phyloP scores from a whole-genome alignment of 805 yeast species.

The Spathaspora girioi region DNA sequence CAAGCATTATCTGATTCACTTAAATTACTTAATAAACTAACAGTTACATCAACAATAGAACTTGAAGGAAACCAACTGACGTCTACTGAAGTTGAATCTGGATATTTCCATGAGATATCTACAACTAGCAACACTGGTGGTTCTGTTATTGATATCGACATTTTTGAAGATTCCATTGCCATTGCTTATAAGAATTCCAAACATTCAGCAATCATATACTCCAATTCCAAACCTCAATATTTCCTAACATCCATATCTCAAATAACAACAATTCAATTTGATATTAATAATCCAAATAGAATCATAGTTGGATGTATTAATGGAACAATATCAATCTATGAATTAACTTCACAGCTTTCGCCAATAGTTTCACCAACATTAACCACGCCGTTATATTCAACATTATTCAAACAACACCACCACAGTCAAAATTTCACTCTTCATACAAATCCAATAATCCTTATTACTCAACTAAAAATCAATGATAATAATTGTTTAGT shows the following conservation, averaged over 20 bases:
- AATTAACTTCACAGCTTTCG: conserved; percentile 17
- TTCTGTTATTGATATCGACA: conserved; percentile 23
- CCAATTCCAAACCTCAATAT: conserved; percentile 18
- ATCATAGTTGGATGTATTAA: conserved; percentile 47
- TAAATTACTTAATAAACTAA: conserved; percentile 18
- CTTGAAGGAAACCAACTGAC: neutral
- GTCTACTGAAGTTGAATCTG: neutral
- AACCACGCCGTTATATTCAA: conserved; percentile 8
- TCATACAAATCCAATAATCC: conserved; percentile 21
- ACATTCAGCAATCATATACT: neutral
- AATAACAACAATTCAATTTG: conserved; percentile 39
- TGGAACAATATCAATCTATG: conserved; percentile 54
- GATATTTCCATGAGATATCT: neutral
- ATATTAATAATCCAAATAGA: conserved; percentile 31
- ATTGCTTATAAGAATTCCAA: neutral
- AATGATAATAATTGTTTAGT: conserved; percentile 19
- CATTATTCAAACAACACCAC: conserved; percentile 7
- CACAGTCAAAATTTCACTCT: conserved; percentile 2
- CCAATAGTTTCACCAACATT: conserved; percentile 5
- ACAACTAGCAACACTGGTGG: conserved; percentile 5
- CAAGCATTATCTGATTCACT: conserved; percentile 19
- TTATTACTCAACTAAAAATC: conserved; percentile 17
- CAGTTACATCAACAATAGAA: conserved; percentile 4
- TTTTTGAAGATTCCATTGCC: conserved; percentile 18
- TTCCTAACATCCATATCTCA: conserved; percentile 39